phyloP scores from a whole-genome alignment of 352 stramenopile species.

The Phytophthora ramorum region DNA sequence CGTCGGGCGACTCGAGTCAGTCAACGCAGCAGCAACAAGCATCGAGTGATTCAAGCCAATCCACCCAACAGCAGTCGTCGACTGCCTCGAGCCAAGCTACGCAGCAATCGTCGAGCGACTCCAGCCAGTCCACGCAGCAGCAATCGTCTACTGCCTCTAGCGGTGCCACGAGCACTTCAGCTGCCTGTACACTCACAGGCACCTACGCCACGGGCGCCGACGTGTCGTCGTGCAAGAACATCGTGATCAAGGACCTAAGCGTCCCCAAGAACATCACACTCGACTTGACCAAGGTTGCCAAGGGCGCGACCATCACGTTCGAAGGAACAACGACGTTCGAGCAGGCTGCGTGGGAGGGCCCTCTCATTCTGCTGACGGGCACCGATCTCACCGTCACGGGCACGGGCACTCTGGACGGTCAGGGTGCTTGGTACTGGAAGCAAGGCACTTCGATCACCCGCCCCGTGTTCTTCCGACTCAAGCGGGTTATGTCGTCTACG shows the following conservation, averaged over 20 bases:
- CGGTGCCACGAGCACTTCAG: conserved; percentile 9
- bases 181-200: conserved; percentile 28
- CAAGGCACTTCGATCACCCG: conserved; percentile 3
- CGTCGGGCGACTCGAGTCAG: conserved; percentile 6
- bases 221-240: conserved; percentile 38
- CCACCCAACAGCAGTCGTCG: conserved; percentile 9
- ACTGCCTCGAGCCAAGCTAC: conserved; percentile 6
- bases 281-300: conserved; percentile 40
- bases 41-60: conserved; percentile 9
- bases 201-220: conserved; percentile 38
- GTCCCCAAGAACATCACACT: conserved; percentile 43
- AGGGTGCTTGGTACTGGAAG: conserved; percentile 40
- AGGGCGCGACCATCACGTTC: conserved; percentile 43
- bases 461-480: conserved; percentile 42
- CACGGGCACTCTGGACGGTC: conserved; percentile 34
- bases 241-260: conserved; percentile 42
- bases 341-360: conserved; percentile 40
- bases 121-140: conserved; percentile 25
- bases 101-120: conserved; percentile 14
- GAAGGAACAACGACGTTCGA: conserved; percentile 47
- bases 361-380: conserved; percentile 38
- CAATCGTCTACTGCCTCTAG: conserved; percentile 30
- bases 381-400: conserved; percentile 33
- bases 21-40: conserved; percentile 12
- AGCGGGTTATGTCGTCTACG: conserved; percentile 33